Base-by-base conservation (phyloP, 2,329 filamentous ascomycete species). In the Aspergillus tubingensis region DNA sequence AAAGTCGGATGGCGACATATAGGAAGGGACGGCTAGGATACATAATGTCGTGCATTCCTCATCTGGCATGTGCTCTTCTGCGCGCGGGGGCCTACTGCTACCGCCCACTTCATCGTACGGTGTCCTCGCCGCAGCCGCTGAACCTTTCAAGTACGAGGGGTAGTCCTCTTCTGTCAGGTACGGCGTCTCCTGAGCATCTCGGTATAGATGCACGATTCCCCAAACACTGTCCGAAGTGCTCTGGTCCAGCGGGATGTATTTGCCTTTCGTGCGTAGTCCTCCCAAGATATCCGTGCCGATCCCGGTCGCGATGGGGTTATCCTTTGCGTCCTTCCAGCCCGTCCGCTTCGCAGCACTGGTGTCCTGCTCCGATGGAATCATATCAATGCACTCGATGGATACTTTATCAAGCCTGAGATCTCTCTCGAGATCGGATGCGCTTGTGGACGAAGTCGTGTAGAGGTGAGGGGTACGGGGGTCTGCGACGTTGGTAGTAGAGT, bases 201-300 rank as follows among this genome's bases (percentile, higher is more conserved):
- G 86, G 74, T 97, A 99, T 27, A 99, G 84, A 74, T 97, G 95
- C 2, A 99, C 92, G 13, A 98, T 87, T 1, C 95, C 95, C 89
- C 92, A 97, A 44, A 92, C 91, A 1, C 92, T 83, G 61, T 96
- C 90, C 0, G 91, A 92, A 57, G 89, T 86, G 62, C 84, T 82
- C 15, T 87, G 85, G 58, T 89, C 85, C 1, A 94, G 82, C 0
- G 90, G 88, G 19, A 91, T 80, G 72, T 89, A 96, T 64, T 86
- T 84, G 5, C 91, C 95, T 74, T 93, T 96, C 1, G 93, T 96
- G 61, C 91, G 88, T 54, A 89, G 86, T 5, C 90, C 91, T 5
- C 86, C 83, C 8, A 78, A 68, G 25, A 82, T 68, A 74, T 82
- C 66, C 73, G 84, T 74, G 76, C 85, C 72, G 76, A 85, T 73